Percentiles rank a stretch among this genome's conserved stretches.
These are phyloP conservation scores for Colletotrichum sp. DNA, from an alignment of 2,329 filamentous ascomycete species.

Conservation along the genomic window DNA sequence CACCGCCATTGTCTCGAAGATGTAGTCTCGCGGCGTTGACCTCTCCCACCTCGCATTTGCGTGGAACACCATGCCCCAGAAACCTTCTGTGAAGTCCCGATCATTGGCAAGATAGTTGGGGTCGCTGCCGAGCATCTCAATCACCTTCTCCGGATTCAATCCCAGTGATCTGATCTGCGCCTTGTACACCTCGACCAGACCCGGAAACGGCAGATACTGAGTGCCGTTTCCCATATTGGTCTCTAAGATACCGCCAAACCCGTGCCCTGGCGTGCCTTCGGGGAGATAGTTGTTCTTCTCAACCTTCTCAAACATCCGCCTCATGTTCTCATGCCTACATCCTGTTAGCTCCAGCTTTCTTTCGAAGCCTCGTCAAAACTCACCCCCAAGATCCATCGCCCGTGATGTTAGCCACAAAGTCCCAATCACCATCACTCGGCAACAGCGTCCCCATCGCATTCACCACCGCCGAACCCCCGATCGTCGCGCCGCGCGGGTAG, in stretches of 20 bases:
- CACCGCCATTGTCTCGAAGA: conserved; percentile 36
- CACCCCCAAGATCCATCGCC: conserved; percentile 62
- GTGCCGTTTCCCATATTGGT: conserved; percentile 19
- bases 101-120: background rate
- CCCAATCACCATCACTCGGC: conserved; percentile 64
- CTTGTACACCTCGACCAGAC: background rate
- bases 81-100: background rate
- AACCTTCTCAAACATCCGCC: conserved; percentile 27
- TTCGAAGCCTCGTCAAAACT: background rate
- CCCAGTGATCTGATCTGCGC: background rate
- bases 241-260: conserved; percentile 44
- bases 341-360: background rate
- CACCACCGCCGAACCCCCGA: conserved; percentile 60
- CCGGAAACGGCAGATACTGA: background rate
- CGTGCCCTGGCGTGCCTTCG: conserved; percentile 41
- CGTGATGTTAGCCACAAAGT: conserved; percentile 60
- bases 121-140: background rate
- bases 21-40: conserved; percentile 14
- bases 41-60: background rate
- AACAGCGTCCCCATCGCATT: conserved; percentile 65
- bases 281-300: conserved; percentile 49
- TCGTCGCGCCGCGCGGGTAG: conserved; percentile 50
- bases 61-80: background rate
- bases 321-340: conserved; percentile 34
- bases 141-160: background rate